Base-by-base conservation (phyloP, 352 stramenopile species). In the Pythium volutum region DNA sequence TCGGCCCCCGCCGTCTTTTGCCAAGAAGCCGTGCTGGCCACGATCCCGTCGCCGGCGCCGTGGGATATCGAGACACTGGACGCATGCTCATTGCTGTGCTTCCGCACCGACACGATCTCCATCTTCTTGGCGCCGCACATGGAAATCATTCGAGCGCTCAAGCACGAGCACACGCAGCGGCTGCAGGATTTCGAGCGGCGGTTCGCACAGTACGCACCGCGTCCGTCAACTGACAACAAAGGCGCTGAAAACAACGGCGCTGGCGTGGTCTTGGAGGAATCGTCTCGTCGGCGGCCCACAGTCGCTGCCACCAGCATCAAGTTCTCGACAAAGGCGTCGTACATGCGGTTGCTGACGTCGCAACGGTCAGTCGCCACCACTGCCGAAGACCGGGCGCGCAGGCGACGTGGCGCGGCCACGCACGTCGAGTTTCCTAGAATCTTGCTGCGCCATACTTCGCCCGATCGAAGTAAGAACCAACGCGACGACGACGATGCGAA, bases 1-100 rank as follows among this genome's bases (percentile, higher is more conserved):
- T 58, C 72, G 38, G 75, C 80, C 6, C 83, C 83, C n/a, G 75
- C 83, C 0, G 73, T 89, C n/a, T 85, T 92, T 55, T 81, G 79
- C 16, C 80, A 92, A 34, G 82, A 90, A 69, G 70, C 68, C 12
- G 75, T 69, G 2, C 73, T 87, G 22, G 69, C 58, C 25, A 88
- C 70, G 39, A 76, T 62, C 20, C 69, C 70, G 4, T 61, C 56
- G 9, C 48, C 67, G 0, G 76, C 77, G 15, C 76, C 74, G 0
- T 88, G 81, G 77, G 74, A 88, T 27, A 67, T 92, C 42, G 71
- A 89, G 39, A 71, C 82, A 2, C 69, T 89, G 9, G 74, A 81
- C 34, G 71, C 67, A n/a, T 89, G 76, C 36, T 71, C 67, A n/a
- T 52, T 92, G 41, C 55, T 87, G 1, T 89, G 80, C 46, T 55